Base-by-base conservation (phyloP, 495 filamentous ascomycete species). In the Daldinia concentrica region DNA sequence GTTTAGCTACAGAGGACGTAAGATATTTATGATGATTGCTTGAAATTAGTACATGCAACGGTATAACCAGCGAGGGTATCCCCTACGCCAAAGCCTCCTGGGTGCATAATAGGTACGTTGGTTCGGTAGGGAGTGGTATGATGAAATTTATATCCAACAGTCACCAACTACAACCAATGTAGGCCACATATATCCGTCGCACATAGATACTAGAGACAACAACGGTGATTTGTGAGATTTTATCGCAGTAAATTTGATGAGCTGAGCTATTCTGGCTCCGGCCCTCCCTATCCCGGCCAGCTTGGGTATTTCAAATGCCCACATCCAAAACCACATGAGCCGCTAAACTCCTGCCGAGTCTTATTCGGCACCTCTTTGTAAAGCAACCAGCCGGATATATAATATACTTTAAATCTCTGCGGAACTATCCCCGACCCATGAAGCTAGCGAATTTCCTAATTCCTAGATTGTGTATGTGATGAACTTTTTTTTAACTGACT, bases 221-320 rank as follows among this genome's bases (percentile, higher is more conserved):
- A 57, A 32, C 29, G 5, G 12, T 6, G 12, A 1, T 22, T 29
- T 22, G 9, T n/a, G 2, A 12, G 41, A 36, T 48, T 12, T 4
- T 11, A 52, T 43, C 6, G 15, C 32, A 58, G 14, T 51, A n/a
- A 50, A 30, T 58, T 58, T 3, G 22, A 29, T 24, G 27, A 51
- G 41, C 36, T 50, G 41, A 57, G 15, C 48, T 55, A 17, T 24
- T 29, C 45, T n/a, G 15, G 12, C 22, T 24, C 3, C 14, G 8
- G 32, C 8, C 30, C 26, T 27, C 43, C 48, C 37, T 41, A 19
- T 37, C 8, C 8, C 55, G 60, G 34, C 29, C 60, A 60, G 26
- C 52, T 39, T 48, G 27, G 69, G 63, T 54, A 54, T 54, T 54
- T 54, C 19, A 14, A 24, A 48, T 50, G 32, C 32, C 45, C 55